Evolutionary conservation across 2,329 filamentous ascomycete genomes (phyloP), one percentile per base, ranked within the genome.

Genomic region (Talaromyces sp.): DNA sequence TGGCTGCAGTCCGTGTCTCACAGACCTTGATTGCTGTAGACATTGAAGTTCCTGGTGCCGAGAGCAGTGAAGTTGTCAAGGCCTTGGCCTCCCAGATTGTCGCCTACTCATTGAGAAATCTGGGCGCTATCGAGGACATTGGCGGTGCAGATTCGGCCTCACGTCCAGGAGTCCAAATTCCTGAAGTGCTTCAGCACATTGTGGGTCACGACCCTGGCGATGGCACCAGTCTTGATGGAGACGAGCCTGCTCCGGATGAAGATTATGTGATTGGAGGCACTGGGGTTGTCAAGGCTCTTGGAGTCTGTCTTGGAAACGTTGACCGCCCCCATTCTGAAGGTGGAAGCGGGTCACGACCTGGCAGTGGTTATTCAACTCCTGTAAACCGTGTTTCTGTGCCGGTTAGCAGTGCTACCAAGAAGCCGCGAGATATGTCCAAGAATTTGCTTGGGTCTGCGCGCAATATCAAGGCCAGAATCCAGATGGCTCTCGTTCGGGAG

Each of bases 231-330:
- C 74, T 84, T 24, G 86, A 88, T 52, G 84, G 88, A 24, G 81
- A 85, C 50, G 85, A 88, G 2, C 81, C 87, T 11, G 88, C 91
- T 7, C 90, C 92, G 0, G 91, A 96, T 65, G 89, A 96, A 61
- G 91, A 97, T 73, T 97, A 97, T 74, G 92, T 97, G 51, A 94
- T 97, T 68, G 92, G 93, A 21, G 93, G 93, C 17, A 96, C 92
- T 0, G 94, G 93, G 27, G 91, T 99, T 1, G 93, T 96, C 54
- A 97, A 96, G 76, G 94, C 94, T 4, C 80, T 99, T 52, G 88
- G 91, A 58, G 95, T 95, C 68, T 96, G 92, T 69, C 80, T 99
- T 55, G 88, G 91, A 67, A 95, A 96, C 70, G 86, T 90, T 62
- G 83, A 85, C 58, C 83, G 87, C 57, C 84, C 31, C 78, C 84